phyloP scores from a whole-genome alignment of 768 basidiomycete genomes.

The Naganishia friedmannii region DNA sequence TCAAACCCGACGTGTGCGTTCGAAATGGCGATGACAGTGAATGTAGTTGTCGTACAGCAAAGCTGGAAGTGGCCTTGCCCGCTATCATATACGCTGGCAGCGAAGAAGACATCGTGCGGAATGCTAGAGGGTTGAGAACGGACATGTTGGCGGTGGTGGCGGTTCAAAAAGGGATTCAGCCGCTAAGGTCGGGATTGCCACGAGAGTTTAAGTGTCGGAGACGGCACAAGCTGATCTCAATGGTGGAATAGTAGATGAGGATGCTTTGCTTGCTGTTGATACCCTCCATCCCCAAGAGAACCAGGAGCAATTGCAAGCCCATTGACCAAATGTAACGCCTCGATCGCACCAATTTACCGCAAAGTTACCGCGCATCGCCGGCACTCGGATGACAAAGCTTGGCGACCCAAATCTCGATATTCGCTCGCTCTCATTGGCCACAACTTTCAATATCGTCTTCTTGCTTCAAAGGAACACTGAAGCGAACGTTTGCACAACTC shows the following conservation, averaged over 20 bases:
- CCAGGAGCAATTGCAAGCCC: not conserved
- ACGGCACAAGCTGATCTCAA: not conserved
- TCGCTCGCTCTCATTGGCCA: not conserved
- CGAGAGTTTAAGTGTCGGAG: no score
- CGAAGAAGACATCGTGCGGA: not conserved
- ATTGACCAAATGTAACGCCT: not conserved
- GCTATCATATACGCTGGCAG: not conserved
- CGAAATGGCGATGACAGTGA: not conserved
- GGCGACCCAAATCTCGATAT: conserved; percentile 1
- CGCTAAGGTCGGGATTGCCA: no score
- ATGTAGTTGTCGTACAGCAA: not conserved
- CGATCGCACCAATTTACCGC: conserved; percentile 9
- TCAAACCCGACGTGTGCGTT: not conserved
- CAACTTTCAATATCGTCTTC: not conserved
- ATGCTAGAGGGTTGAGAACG: not conserved
- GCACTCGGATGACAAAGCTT: conserved; percentile 17
- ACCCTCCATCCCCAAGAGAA: no score
- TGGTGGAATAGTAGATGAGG: not conserved
- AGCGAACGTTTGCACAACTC: not conserved
- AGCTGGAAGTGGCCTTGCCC: not conserved
- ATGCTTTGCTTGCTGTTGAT: not conserved
- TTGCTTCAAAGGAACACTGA: not conserved
- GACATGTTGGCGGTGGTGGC: conserved; percentile 5
- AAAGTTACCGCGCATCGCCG: conserved; percentile 20
- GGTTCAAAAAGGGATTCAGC: not conserved